Evolutionary conservation across 2,329 filamentous ascomycete genomes (phyloP).

Genomic region (Rutstroemia sp.): DNA sequence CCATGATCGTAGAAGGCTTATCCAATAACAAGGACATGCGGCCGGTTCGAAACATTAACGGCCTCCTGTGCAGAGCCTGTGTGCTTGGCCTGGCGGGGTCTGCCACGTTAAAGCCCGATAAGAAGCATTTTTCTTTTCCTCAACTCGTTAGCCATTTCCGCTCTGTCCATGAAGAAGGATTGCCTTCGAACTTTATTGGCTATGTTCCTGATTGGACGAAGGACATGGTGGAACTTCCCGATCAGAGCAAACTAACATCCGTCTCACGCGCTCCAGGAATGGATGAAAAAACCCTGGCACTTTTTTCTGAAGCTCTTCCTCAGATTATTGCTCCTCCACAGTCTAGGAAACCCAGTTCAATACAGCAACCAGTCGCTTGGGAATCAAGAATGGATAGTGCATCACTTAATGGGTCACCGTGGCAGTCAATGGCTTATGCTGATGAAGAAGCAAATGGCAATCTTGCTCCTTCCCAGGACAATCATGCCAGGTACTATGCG

Average conservation of each 20-base stretch:
- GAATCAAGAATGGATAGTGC: not conserved
- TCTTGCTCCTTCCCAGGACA: constrained; percentile 26
- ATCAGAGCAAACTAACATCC: constrained; percentile 39
- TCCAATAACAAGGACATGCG: constrained; percentile 51
- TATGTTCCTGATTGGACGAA: constrained; percentile 45
- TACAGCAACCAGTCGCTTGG: not conserved
- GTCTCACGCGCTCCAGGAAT: constrained; percentile 46
- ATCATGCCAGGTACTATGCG: constrained; percentile 27
- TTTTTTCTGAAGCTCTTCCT: constrained; percentile 45
- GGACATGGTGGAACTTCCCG: constrained; percentile 54
- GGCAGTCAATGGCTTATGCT: constrained; percentile 1
- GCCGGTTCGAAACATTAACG: constrained; percentile 45
- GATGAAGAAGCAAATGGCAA: constrained; percentile 10
- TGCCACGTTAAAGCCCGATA: constrained; percentile 18
- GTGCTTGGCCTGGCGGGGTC: constrained; percentile 29
- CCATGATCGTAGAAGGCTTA: constrained; percentile 51
- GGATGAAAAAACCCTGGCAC: constrained; percentile 45
- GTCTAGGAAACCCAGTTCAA: not conserved
- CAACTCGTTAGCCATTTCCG: constrained; percentile 55
- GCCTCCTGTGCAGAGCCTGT: constrained; percentile 49
- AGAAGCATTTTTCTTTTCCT: constrained; percentile 45
- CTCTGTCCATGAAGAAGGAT: constrained; percentile 26
- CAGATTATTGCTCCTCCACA: constrained; percentile 28
- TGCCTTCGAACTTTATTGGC: constrained; percentile 25
- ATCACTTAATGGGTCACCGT: not conserved